Base-by-base conservation (phyloP, 2,329 filamentous ascomycete genomes). In the Alternaria burnsii region DNA sequence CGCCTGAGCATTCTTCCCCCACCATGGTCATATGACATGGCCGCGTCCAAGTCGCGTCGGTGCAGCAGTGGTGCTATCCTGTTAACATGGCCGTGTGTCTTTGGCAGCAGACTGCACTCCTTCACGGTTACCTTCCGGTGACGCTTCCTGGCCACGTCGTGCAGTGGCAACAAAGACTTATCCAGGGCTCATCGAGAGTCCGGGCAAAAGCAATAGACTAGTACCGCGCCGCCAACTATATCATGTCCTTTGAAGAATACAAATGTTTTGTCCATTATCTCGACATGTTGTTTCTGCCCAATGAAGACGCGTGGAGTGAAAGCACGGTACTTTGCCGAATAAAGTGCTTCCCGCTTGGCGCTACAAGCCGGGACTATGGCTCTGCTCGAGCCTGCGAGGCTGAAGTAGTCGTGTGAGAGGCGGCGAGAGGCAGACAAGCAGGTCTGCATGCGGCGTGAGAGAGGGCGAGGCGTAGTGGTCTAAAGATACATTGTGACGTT, bases 401-500 rank as follows among this genome's bases (percentile, higher is more conserved):
- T n/a, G 32, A 14, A 38, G 18, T 48, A n/a, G 32, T 18, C 5
- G 38, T n/a, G 44, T 18, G 8, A 38, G 30, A 24, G 46, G 46
- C 30, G 24, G 24, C 24, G 24, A 26, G 24, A 8, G 24, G 6
- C 24, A 26, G 24, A 24, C 24, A 22, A 12, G 28, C 20, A 36
- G 8, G 32, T 12, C 55, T 32, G 7, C 24, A 32, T 42, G 20
- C 51, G n/a, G 16, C 51, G 38, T 24, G 26, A 12, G 32, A n/a
- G 38, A 22, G 11, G 26, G 14, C 40, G 30, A 26, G 28, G 51
- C 41, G 51, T 34, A 7, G 32, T 30, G 12, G 38, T 43, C 46
- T 20, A 36, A 38, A 26, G 46, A 50, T 50, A 38, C 16, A 52
- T 41, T 41, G 69, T 72, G 68, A 73, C 67, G 68, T 69, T 68